Percentiles rank a stretch among this genome's conserved stretches.
phyloP scores from a whole-genome alignment of 192 early-diverging fungal genomes.

The Lunasporangiospora selenospora region DNA sequence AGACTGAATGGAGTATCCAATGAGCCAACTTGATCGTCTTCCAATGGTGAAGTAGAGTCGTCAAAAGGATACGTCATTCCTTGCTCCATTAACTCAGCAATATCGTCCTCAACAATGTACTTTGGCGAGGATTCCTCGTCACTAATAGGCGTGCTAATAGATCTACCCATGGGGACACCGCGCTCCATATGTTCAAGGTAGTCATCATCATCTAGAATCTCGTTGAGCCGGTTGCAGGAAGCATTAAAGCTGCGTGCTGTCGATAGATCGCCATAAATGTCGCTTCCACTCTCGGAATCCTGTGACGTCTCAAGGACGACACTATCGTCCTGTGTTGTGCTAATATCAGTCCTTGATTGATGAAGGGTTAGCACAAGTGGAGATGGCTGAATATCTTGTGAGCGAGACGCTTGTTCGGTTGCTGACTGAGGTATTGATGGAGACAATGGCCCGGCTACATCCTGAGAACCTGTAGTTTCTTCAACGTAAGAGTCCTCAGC shows the following conservation, averaged over 20 bases:
- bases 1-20: too few species aligned
- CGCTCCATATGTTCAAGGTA: conserved; percentile 47
- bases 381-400: too few species aligned
- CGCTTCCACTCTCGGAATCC: conserved; percentile 25
- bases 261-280: conserved; percentile 38
- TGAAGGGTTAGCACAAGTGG: too few species aligned
- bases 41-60: background rate
- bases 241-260: conserved; percentile 20
- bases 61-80: conserved; percentile 12
- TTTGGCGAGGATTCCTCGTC: conserved; percentile 23
- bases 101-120: conserved; percentile 35
- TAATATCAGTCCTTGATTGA: too few species aligned
- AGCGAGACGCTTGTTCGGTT: too few species aligned
- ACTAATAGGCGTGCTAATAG: conserved; percentile 40
- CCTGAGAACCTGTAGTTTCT: too few species aligned
- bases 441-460: too few species aligned
- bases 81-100: conserved; percentile 39
- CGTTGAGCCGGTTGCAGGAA: conserved; percentile 37
- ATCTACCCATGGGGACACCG: conserved; percentile 39
- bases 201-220: conserved; percentile 40
- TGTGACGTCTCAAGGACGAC: too few species aligned
- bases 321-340: too few species aligned
- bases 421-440: too few species aligned
- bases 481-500: too few species aligned
- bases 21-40: background rate